Conservation (phyloP, 495 filamentous ascomycete species). For the Wilcoxina mikolae region DNA sequence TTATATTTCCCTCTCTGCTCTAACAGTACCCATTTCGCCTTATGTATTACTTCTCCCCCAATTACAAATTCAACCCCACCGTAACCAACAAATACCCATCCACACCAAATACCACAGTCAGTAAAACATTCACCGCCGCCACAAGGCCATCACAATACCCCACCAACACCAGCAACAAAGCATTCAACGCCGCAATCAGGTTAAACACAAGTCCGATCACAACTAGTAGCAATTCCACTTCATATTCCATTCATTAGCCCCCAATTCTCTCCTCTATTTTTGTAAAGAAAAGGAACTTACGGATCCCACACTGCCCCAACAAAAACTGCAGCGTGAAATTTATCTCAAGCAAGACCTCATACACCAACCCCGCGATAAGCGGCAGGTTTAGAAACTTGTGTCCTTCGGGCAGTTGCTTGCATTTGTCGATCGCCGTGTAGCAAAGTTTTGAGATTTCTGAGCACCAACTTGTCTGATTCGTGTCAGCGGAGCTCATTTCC, state of each 20-base stretch:
- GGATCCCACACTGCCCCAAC: background rate
- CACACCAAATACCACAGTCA: background rate
- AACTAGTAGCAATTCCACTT: background rate
- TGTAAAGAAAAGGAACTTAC: background rate
- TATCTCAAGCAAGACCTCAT: background rate
- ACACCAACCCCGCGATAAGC: background rate
- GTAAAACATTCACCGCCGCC: background rate
- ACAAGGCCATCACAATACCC: background rate
- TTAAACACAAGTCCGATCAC: background rate
- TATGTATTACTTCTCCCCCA: background rate
- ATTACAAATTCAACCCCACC: background rate
- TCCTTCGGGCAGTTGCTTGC: background rate
- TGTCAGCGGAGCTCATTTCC: background rate
- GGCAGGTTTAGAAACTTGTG: background rate
- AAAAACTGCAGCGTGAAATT: background rate
- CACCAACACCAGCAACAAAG: background rate
- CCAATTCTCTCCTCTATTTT: no score
- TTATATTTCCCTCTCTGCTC: no score
- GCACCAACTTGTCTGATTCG: background rate
- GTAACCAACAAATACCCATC: background rate
- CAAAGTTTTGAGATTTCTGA: background rate
- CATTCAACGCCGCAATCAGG: background rate
- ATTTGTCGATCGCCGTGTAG: background rate
- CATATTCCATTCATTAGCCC: background rate
- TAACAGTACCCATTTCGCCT: no score